Conservation (phyloP, 2,329 filamentous ascomycete genomes). For the Dactylellina haptotyla region DNA sequence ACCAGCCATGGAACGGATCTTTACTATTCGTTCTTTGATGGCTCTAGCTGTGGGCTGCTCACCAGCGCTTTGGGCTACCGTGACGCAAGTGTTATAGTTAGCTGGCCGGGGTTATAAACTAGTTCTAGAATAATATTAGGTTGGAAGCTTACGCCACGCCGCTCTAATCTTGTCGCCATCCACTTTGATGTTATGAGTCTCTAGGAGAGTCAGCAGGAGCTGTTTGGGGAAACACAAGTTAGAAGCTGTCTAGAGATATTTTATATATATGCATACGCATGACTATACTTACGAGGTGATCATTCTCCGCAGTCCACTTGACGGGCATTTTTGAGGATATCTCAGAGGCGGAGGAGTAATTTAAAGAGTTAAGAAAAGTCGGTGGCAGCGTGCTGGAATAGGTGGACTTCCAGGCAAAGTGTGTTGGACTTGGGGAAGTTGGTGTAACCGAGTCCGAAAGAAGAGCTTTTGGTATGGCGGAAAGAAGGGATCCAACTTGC, state of each 20-base stretch:
- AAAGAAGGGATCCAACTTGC: constrained; percentile 34
- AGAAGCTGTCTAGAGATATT: neutral
- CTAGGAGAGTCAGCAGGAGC: constrained; percentile 40
- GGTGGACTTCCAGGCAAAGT: neutral
- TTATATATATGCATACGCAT: neutral
- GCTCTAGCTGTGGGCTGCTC: constrained; percentile 47
- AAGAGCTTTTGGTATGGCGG: neutral
- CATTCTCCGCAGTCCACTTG: constrained; percentile 52
- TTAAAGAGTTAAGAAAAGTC: neutral
- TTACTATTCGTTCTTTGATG: constrained; percentile 43
- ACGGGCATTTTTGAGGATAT: constrained; percentile 33
- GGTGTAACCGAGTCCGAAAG: neutral
- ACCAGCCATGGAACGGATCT: constrained; percentile 35
- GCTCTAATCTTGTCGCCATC: constrained; percentile 45
- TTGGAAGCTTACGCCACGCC: constrained; percentile 47
- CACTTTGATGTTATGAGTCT: constrained; percentile 44
- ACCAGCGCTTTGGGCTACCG: constrained; percentile 36
- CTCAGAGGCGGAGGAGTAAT: neutral
- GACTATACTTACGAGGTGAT: constrained; percentile 32
- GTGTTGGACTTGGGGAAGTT: constrained; percentile 12
- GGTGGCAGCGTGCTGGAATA: neutral
- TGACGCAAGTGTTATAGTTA: neutral
- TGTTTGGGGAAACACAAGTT: neutral
- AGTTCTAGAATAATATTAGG: neutral
- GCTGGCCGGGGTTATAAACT: neutral